Evolutionary conservation across 345 rosid genomes (phyloP).

Genomic region (Citrus mangshanensis): DNA sequence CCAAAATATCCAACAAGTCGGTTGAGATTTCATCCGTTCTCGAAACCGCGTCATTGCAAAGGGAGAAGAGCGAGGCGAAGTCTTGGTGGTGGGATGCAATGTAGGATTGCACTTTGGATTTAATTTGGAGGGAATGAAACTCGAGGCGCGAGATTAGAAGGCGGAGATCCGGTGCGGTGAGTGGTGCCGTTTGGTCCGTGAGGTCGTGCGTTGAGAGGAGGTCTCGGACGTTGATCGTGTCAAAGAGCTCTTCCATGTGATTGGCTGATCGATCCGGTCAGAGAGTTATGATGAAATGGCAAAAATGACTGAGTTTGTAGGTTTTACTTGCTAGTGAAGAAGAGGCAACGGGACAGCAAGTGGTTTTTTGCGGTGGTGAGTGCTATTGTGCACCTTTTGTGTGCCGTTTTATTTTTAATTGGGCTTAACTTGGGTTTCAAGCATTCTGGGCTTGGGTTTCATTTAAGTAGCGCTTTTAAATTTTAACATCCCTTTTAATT

Average conservation of each 20-base stretch:
- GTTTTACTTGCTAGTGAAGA: background rate
- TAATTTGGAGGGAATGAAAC: slow-evolving; percentile 83
- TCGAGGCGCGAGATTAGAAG: slow-evolving; percentile 81
- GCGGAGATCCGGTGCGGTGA: slow-evolving; percentile 97
- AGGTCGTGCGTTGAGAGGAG: slow-evolving; percentile 86
- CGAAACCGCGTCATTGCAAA: slow-evolving; percentile 65
- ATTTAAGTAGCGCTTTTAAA: too few relatives aligned
- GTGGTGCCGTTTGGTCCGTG: slow-evolving; percentile 70
- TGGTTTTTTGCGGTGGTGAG: slow-evolving; percentile 4
- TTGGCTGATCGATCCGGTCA: background rate
- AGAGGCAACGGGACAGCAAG: background rate
- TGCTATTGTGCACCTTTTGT: slow-evolving; percentile 19
- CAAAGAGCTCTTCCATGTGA: slow-evolving; percentile 48
- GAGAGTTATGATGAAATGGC: background rate
- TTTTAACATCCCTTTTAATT: too few relatives aligned
- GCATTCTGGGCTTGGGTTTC: background rate
- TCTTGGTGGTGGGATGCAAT: slow-evolving; percentile 68
- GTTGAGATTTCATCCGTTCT: slow-evolving; percentile 42
- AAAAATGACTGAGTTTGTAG: background rate
- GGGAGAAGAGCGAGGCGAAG: slow-evolving; percentile 78
- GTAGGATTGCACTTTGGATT: slow-evolving; percentile 84
- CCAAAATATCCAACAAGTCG: slow-evolving; percentile 43
- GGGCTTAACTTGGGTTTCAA: background rate
- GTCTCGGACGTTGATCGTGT: slow-evolving; percentile 69
- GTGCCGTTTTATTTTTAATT: background rate